phyloP scores from a whole-genome alignment of 768 basidiomycete genomes.

The Suillus discolor region DNA sequence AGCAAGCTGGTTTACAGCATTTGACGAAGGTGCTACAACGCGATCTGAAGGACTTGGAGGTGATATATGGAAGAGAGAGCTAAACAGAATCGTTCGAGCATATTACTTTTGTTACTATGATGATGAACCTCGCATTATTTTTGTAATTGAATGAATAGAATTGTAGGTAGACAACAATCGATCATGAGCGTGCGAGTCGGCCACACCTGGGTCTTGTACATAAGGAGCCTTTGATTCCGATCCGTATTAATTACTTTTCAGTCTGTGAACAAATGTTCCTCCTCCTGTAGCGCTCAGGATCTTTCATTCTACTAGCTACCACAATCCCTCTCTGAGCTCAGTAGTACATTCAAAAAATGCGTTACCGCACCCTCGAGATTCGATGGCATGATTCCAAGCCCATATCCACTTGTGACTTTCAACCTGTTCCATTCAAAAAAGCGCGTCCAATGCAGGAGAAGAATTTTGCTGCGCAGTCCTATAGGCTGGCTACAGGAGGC shows the following conservation, averaged over 20 bases:
- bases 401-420: constrained; percentile 96
- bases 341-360: constrained; percentile 49
- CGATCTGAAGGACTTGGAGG: constrained; percentile 62
- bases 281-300: constrained; percentile 3
- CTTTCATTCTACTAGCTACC: not conserved
- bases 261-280: constrained; percentile 1
- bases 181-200: constrained; percentile 8
- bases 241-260: constrained; percentile 4
- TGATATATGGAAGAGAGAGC: constrained; percentile 57
- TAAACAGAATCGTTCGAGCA: constrained; percentile 35
- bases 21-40: constrained; percentile 74
- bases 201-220: constrained; percentile 2
- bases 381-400: constrained; percentile 96
- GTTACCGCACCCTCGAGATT: constrained; percentile 89
- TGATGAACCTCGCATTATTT: not conserved
- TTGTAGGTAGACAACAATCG: constrained; percentile 3
- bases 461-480: constrained; percentile 70
- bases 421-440: constrained; percentile 80
- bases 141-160: constrained; percentile 1
- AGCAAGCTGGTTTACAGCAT: constrained; percentile 81
- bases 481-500: constrained; percentile 91
- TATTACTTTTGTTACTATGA: constrained; percentile 20
- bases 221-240: constrained; percentile 11
- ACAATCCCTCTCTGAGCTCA: not conserved
- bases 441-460: constrained; percentile 64